phyloP scores from a whole-genome alignment of 1,284 basidiomycete genomes.

The Ganoderma boninense region DNA sequence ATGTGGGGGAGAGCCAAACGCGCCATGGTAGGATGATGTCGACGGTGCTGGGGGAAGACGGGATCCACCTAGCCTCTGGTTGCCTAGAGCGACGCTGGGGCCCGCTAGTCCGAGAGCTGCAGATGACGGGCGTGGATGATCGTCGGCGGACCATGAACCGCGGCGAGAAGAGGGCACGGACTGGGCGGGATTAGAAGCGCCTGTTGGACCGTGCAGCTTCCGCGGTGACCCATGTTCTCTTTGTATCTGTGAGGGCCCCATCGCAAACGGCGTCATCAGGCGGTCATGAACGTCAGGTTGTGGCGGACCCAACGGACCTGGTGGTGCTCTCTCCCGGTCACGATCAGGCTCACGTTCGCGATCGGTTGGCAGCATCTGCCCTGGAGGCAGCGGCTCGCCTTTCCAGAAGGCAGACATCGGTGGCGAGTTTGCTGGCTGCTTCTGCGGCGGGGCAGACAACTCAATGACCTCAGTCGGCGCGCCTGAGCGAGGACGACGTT shows the following conservation, averaged over 20 bases:
- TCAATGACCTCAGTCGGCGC: conserved; percentile 58
- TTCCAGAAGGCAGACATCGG: conserved; percentile 35
- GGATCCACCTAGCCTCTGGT: conserved; percentile 23
- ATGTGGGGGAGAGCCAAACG: conserved; percentile 28
- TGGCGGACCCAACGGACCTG: conserved; percentile 41
- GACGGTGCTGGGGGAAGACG: conserved; percentile 27
- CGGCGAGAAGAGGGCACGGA: conserved; percentile 37
- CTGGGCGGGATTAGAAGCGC: conserved; percentile 35
- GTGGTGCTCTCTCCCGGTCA: conserved; percentile 26
- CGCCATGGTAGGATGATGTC: conserved; percentile 21
- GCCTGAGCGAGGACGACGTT: conserved; percentile 42
- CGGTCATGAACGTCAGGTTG: conserved; percentile 48
- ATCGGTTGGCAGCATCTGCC: conserved; percentile 16
- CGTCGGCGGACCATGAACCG: conserved; percentile 41
- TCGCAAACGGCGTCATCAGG: conserved; percentile 55
- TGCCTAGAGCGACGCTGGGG: conserved; percentile 9
- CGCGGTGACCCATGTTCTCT: conserved; percentile 33
- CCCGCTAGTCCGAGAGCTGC: conserved; percentile 23
- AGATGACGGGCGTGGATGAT: conserved; percentile 34
- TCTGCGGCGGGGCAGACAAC: conserved; percentile 45
- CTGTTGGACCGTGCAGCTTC: conserved; percentile 28
- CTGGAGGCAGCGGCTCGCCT: conserved; percentile 10
- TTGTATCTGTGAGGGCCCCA: conserved; percentile 54
- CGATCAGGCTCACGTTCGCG: conserved; percentile 31
- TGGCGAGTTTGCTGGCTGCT: conserved; percentile 30